These are phyloP conservation scores for Ustilago cynodontis DNA, from an alignment of 1,284 basidiomycete species.

Conservation along the genomic window DNA sequence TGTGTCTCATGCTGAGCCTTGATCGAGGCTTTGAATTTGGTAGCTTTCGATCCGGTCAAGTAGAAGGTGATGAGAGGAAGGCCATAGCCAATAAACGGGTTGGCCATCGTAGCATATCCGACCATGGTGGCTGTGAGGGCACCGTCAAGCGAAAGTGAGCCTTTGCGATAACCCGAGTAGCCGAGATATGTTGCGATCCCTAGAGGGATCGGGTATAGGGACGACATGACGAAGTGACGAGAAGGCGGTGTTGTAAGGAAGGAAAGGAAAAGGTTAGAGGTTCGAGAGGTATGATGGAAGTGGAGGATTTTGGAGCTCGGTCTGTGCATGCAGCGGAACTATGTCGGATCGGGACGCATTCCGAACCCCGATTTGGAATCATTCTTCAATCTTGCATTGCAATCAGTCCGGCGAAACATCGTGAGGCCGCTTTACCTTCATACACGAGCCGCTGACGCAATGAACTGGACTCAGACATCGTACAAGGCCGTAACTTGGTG, in stretches of 20 bases:
- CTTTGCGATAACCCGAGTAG: constrained; percentile 55
- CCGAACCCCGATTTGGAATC: not conserved
- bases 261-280: not conserved
- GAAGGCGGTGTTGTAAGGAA: not conserved
- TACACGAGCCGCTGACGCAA: not conserved
- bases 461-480: not conserved
- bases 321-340: constrained; percentile 8
- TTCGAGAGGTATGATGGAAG: not conserved
- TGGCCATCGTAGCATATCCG: constrained; percentile 61
- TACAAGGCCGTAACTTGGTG: not conserved
- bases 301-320: not conserved
- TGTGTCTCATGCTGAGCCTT: constrained; percentile 80
- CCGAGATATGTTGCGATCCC: constrained; percentile 36
- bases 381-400: too few relatives aligned
- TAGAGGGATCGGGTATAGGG: constrained; percentile 30
- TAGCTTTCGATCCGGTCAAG: constrained; percentile 82
- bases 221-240: constrained; percentile 5
- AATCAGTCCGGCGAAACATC: too few relatives aligned
- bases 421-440: too few relatives aligned
- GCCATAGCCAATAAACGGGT: constrained; percentile 57
- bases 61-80: constrained; percentile 71
- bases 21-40: constrained; percentile 76
- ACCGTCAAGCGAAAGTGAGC: constrained; percentile 54
- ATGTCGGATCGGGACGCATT: not conserved
- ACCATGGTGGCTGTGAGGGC: constrained; percentile 53